Conservation (phyloP, 257 asterid genomes). For the Misopates orontium region DNA sequence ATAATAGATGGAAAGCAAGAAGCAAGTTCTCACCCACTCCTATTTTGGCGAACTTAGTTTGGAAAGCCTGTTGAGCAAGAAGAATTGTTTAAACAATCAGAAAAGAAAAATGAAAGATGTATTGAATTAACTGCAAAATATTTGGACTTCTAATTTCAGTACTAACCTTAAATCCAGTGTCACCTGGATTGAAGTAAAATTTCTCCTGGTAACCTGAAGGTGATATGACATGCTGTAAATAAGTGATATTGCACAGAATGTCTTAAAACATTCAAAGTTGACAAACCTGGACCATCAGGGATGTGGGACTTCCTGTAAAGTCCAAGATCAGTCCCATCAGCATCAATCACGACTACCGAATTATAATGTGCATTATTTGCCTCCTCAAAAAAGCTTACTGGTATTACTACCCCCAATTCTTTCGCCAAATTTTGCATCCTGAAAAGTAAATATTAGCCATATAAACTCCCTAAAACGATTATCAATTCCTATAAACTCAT, state of each 20-base stretch:
- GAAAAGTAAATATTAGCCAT: conserved; percentile 25
- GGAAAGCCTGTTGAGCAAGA: conserved; percentile 66
- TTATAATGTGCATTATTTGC: conserved; percentile 97
- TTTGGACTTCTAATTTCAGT: background rate
- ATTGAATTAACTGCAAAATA: conserved; percentile 20
- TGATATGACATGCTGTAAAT: conserved; percentile 16
- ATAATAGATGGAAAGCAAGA: background rate
- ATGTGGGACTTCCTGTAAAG: conserved; percentile 95
- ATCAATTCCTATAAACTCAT: background rate
- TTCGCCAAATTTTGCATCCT: conserved; percentile 96
- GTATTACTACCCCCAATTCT: conserved; percentile 88
- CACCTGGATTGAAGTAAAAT: conserved; percentile 95
- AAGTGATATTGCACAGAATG: conserved; percentile 19
- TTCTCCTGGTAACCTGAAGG: conserved; percentile 95
- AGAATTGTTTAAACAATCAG: conserved; percentile 24
- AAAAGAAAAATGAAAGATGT: conserved; percentile 18
- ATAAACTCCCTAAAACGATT: conserved; percentile 7
- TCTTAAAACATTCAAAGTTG: conserved; percentile 14
- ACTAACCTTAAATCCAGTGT: conserved; percentile 94
- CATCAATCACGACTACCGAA: conserved; percentile 86
- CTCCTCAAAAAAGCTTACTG: conserved; percentile 98
- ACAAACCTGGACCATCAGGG: conserved; percentile 96
- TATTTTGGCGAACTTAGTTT: conserved; percentile 83
- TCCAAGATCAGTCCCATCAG: conserved; percentile 94
- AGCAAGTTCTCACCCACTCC: conserved; percentile 76